phyloP scores from a whole-genome alignment of 106 monocot species.

The Dendrobium catenatum region DNA sequence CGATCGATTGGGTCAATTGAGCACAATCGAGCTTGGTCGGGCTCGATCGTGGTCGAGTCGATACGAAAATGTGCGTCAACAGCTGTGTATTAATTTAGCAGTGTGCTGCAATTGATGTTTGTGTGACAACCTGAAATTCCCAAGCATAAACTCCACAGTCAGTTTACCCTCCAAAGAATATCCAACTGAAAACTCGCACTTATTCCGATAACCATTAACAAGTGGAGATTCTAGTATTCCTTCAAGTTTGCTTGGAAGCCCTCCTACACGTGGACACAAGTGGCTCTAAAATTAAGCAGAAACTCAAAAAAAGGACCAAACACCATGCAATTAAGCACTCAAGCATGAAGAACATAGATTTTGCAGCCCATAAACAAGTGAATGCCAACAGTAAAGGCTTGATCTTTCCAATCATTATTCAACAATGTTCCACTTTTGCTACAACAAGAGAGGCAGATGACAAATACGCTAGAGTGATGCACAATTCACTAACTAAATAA shows the following conservation, averaged over 20 bases:
- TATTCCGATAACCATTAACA: conserved; percentile 83
- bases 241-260: conserved; percentile 92
- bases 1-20: no score
- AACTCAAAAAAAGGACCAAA: neutral
- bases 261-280: conserved; percentile 35
- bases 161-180: conserved; percentile 66
- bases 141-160: conserved; percentile 90
- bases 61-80: no score
- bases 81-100: no score
- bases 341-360: neutral
- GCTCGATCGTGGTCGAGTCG: no score
- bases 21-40: no score
- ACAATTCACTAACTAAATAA: neutral
- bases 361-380: neutral
- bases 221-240: conserved; percentile 89
- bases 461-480: neutral
- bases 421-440: neutral
- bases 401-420: neutral
- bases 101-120: neutral
- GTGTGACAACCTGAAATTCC: conserved; percentile 78
- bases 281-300: neutral
- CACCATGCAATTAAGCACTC: neutral
- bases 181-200: conserved; percentile 97
- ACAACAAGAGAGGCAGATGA: neutral
- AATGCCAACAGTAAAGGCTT: neutral